Base-by-base conservation (phyloP, 2,329 filamentous ascomycete genomes). In the Fusarium sp. region DNA sequence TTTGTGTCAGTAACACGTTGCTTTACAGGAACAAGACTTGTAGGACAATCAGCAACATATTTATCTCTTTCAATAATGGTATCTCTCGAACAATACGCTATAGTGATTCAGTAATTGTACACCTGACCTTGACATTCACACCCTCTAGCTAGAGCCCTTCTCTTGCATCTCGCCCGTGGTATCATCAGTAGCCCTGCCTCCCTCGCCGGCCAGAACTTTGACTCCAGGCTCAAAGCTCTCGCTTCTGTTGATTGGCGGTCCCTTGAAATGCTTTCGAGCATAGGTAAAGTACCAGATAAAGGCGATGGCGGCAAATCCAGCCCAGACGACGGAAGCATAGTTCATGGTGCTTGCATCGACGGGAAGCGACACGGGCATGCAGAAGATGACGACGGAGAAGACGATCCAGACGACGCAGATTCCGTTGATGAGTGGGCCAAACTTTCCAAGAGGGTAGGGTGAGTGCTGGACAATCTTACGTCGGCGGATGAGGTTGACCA, bases 321-420 rank as follows among this genome's bases (percentile, higher is more conserved):
- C 87, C 81, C 93, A 92, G 7, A 92, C 91, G 9, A 90, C 91
- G 20, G 87, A 90, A 3, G 91, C 91, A 78, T 92, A 93, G 81
- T 93, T 93, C 91, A 93, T 93, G 20, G 83, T 85, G 14, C 80
- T 81, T 5, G 90, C 80, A 13, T 85, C 84, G 4, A 92, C 90
- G 0, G 90, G 88, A 11, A 92, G 80, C 4, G 88, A 86, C 7
- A 90, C 88, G 3, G 91, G 93, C 92, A 95, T 94, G 80, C 92
- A 95, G 84, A 95, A 95, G 52, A 95, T 84, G 65, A 93, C 88
- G 18, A 94, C 88, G 2, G 92, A 89, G 20, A 95, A 85, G 35
- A 85, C 81, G 67, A 95, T 94, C 93, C 93, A 95, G 43, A 85
- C 82, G n/a, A 95, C 81, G 61, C 91, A 93, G 50, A 91, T 82